Base-by-base conservation (phyloP, 2,329 filamentous ascomycete genomes). In the Colletotrichum endophyticum region DNA sequence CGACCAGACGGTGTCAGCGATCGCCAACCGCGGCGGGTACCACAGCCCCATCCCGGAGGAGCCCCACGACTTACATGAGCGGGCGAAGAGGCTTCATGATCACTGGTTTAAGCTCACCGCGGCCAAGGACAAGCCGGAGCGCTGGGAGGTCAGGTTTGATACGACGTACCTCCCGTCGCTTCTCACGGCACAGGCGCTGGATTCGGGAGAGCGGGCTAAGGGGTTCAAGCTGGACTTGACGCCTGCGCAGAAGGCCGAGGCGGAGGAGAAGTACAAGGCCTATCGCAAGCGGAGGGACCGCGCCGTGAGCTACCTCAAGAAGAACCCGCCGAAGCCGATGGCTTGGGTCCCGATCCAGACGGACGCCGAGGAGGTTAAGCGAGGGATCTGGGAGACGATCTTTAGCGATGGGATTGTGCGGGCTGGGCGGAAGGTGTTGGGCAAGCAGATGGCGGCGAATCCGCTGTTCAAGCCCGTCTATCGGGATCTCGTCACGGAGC, bases 401-500 rank as follows among this genome's bases (percentile, higher is more conserved):
- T 73, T 76, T 8, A 25, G 11, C 2, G 49, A 74, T 5, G 74
- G 70, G 3, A 16, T 76, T 1, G 22, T 66, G 15, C 44, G 61
- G 19, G 57, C 71, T 5, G 70, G 74, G n/a, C 70, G 70, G 6
- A 76, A 66, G 11, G 66, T 74, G 15, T 5, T 70, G 13, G 74
- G 64, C 1, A 30, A 56, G 32, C 66, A 70, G 57, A 44, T 76
- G 57, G 49, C 59, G 22, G 36, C 11, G 7, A 76, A 76, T 28
- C 64, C 74, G 5, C 22, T 64, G 49, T 70, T 76, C 64, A 76
- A 76, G 59, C 74, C 74, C 13, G 22, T 76, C 22, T 76, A 76
- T 22, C 74, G 74, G 11, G 70, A 76, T n/a, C 70, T 76, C 34
- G n/a, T 66, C 49, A 76, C 74, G 11, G 74, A 76, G 49, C 74